phyloP scores from a whole-genome alignment of 139 green algal genomes.

The Choricystis sp. region DNA sequence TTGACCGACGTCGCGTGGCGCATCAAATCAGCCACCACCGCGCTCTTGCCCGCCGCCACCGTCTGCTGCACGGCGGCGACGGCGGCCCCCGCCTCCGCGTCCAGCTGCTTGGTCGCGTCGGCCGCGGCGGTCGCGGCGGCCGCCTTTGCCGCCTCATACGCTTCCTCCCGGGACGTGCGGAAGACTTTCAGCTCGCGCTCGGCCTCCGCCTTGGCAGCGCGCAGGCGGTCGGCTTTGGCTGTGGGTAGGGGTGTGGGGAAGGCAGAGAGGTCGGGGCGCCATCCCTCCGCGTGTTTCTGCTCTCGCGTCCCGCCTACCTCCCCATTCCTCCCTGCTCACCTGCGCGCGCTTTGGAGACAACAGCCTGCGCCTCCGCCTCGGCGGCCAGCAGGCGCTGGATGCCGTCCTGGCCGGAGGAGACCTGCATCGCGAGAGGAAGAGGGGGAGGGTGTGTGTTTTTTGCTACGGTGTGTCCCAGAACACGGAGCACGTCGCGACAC shows the following conservation, averaged over 20 bases:
- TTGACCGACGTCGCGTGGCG: constrained; percentile 22
- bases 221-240: constrained; percentile 62
- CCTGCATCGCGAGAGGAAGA: constrained; percentile 31
- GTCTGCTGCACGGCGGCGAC: constrained; percentile 18
- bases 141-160: constrained; percentile 51
- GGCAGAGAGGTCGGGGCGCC: not conserved
- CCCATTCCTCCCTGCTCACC: too few relatives aligned
- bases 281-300: too few relatives aligned
- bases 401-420: constrained; percentile 49
- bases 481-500: too few relatives aligned
- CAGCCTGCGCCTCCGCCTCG: constrained; percentile 72
- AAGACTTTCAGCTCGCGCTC: constrained; percentile 63
- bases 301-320: too few relatives aligned
- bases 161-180: constrained; percentile 48
- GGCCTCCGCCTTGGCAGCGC: constrained; percentile 67
- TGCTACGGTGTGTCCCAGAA: too few relatives aligned
- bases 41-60: constrained; percentile 18
- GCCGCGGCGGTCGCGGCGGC: constrained; percentile 7
- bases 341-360: constrained; percentile 65
- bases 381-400: constrained; percentile 83
- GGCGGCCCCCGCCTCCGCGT: constrained; percentile 5
- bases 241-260: constrained; percentile 4
- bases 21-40: constrained; percentile 23
- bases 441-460: not conserved
- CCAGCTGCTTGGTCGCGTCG: constrained; percentile 6